Base-by-base conservation (phyloP, 805 yeast species). In the Zygotorulaspora florentina region DNA sequence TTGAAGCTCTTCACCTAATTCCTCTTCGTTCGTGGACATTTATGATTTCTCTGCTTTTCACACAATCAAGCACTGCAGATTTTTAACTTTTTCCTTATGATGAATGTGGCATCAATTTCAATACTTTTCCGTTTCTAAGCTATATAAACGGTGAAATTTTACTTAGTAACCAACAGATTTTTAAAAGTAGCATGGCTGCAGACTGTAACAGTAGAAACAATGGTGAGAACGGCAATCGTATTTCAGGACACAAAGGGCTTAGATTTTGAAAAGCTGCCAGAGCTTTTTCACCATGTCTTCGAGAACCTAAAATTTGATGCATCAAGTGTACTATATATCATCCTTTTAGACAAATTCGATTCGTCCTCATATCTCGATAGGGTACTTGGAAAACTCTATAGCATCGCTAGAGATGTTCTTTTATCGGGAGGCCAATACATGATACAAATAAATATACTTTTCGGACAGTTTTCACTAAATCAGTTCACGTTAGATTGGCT, bases 1-100 rank as follows among this genome's bases (percentile, higher is more conserved):
- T 53, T 86, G 91, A 43, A 58, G 62, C 44, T 73, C 78, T 38
- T 66, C 60, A 26, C 41, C 52, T 26, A 38, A 17, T 17, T 31
- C 27, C 29, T 27, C 27, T 17, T 13, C 5, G 20, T 8, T 17
- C 4, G 20, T 10, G 16, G 20, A 13, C 36, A 33, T 33, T 13
- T 29, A 12, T 29, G 15, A 29, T 29, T 29, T 8, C 17, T n/a
- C 20, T 8, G 31, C 11, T 38, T n/a, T 31, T 38, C 16, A 26
- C 25, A 13, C 17, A 40, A 16, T 12, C 27, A 37, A 40, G 15
- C 39, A 33, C 8, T 10, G 30, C 27, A 20, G 9, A 13, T 33
- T 20, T 20, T 20, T 5, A 20, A 5, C 7, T 20, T 20, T 20
- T 20, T 20, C 25, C 25, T 20, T 20, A 20, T 20, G 25, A 20